Conservation (phyloP, 345 rosid species). For the Brassica rapa region DNA sequence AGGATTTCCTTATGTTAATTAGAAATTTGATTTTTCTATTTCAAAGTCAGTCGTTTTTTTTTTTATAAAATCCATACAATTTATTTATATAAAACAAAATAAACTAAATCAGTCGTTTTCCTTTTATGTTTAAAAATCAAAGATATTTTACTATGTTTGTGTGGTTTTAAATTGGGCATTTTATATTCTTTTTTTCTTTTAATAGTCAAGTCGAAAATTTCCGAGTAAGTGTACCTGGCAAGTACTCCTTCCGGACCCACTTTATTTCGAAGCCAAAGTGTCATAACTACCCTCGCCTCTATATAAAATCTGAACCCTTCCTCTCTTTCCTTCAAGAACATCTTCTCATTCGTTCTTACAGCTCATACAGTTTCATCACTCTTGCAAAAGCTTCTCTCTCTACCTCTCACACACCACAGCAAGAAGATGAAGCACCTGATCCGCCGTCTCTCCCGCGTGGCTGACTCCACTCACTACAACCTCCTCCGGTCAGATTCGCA, state of each 20-base stretch:
- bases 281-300: conserved; percentile 5
- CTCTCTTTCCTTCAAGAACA: conserved; percentile 21
- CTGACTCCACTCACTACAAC: conserved; percentile 78
- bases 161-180: neutral
- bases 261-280: conserved; percentile 14
- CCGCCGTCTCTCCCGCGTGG: conserved; percentile 86
- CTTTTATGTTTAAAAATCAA: neutral
- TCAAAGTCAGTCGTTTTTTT: neutral
- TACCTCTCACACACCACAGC: conserved; percentile 8
- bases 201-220: conserved; percentile 5
- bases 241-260: conserved; percentile 52
- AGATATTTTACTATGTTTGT: neutral
- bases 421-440: conserved; percentile 76
- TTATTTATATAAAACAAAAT: neutral
- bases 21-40: neutral
- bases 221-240: conserved; percentile 54
- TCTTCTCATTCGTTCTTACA: neutral
- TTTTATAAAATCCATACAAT: neutral
- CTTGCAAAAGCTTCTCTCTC: neutral
- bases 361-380: conserved; percentile 4
- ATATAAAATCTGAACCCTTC: conserved; percentile 23
- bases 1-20: neutral
- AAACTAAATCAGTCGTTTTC: neutral
- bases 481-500: conserved; percentile 62
- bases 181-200: neutral